Conservation (phyloP, 1,139 yeast species). For the Neolecta irregularis region DNA sequence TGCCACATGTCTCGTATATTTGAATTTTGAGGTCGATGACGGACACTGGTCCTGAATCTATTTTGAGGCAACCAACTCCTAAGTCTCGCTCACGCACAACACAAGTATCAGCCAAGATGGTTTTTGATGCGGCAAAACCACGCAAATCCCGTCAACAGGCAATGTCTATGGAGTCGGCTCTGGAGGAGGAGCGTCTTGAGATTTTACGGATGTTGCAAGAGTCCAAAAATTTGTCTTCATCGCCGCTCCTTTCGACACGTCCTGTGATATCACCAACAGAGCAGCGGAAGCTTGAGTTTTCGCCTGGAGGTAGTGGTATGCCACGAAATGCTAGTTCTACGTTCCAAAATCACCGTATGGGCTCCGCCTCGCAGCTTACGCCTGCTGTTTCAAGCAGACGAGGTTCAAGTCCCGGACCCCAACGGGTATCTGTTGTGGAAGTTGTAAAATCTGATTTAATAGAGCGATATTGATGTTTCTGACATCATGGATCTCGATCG, state of each 20-base stretch:
- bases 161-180: slow-evolving; percentile 34
- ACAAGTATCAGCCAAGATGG: no score
- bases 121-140: slow-evolving; percentile 7
- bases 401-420: slow-evolving; percentile 6
- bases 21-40: no score
- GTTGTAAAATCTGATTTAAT: not conserved
- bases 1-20: no score
- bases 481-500: not conserved
- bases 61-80: no score
- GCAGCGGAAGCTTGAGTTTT: slow-evolving; percentile 6
- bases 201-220: slow-evolving; percentile 28
- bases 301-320: slow-evolving; percentile 5
- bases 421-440: not conserved
- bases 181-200: slow-evolving; percentile 32
- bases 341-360: slow-evolving; percentile 6
- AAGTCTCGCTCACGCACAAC: no score
- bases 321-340: slow-evolving; percentile 16
- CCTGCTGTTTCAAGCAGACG: slow-evolving; percentile 5
- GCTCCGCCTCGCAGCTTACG: slow-evolving; percentile 5
- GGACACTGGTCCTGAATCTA: no score
- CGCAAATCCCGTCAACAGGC: slow-evolving; percentile 1
- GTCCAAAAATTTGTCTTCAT: no score
- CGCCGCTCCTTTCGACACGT: no score
- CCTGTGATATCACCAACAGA: no score
- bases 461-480: slow-evolving; percentile 1